Evolutionary conservation across 2,329 filamentous ascomycete species (phyloP).

Genomic region (Hypoxylon sp.): DNA sequence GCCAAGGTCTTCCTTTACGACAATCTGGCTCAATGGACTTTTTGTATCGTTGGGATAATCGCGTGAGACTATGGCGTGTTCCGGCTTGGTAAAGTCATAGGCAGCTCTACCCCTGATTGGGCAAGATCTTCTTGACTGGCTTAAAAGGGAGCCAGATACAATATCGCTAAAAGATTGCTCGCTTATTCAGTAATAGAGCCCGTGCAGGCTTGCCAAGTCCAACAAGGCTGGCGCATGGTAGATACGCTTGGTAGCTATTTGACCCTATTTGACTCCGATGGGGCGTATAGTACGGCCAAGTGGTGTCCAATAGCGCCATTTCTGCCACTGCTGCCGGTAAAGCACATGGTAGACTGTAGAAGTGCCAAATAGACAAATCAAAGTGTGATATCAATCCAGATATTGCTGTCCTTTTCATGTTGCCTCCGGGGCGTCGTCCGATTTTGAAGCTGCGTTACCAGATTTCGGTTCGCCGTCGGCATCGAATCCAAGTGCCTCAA

Average conservation of each 20-base stretch:
- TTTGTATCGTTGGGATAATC: not conserved
- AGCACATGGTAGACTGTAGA: not conserved
- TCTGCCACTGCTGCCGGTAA: not conserved
- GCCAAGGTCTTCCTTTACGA: not conserved
- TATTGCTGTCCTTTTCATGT: conserved; percentile 20
- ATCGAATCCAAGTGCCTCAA: conserved; percentile 87
- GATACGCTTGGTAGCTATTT: not conserved
- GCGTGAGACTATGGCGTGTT: not conserved
- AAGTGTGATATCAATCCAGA: not conserved
- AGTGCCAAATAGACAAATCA: not conserved
- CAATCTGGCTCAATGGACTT: not conserved
- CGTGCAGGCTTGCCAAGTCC: not conserved
- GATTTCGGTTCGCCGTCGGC: conserved; percentile 73
- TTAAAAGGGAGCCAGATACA: not conserved
- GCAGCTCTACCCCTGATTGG: not conserved
- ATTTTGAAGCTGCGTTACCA: conserved; percentile 11
- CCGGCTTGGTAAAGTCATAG: not conserved
- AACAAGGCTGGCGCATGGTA: not conserved
- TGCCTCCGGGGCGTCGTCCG: conserved; percentile 30
- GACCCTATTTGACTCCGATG: not conserved
- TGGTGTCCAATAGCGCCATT: not conserved
- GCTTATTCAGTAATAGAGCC: not conserved
- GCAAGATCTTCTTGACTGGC: not conserved
- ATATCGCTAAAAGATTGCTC: not conserved
- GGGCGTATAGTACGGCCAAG: conserved; percentile 1